phyloP scores from a whole-genome alignment of 106 monocot genomes.

The Dendrobium catenatum region DNA sequence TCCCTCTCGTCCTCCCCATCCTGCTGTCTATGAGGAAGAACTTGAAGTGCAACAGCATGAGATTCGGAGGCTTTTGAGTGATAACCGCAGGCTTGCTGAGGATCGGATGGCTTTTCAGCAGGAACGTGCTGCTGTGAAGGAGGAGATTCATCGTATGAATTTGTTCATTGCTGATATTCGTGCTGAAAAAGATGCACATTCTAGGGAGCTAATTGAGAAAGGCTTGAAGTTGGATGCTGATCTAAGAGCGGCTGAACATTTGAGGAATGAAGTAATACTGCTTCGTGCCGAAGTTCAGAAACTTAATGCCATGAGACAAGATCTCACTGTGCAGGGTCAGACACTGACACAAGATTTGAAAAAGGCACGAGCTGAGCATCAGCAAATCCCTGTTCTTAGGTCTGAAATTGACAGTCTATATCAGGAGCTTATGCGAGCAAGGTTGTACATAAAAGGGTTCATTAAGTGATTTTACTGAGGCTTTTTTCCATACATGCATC shows the following conservation, averaged over 20 bases:
- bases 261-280: conserved; percentile 35
- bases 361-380: conserved; percentile 43
- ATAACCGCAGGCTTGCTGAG: conserved; percentile 37
- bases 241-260: conserved; percentile 37
- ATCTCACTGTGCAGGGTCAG: conserved; percentile 43
- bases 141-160: conserved; percentile 42
- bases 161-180: conserved; percentile 28
- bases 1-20: conserved; percentile 25
- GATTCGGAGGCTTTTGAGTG: conserved; percentile 40
- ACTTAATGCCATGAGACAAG: conserved; percentile 44
- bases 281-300: conserved; percentile 48
- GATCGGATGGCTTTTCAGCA: conserved; percentile 36
- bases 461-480: too few species aligned
- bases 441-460: conserved; percentile 21
- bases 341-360: conserved; percentile 50
- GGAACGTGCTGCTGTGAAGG: conserved; percentile 38
- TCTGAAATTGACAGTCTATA: conserved; percentile 57
- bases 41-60: conserved; percentile 43
- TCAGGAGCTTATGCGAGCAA: conserved; percentile 56
- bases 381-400: conserved; percentile 41
- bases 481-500: not conserved
- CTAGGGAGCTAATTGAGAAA: conserved; percentile 46
- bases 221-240: conserved; percentile 61
- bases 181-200: conserved; percentile 47
- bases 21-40: conserved; percentile 35